Conservation (phyloP, 139 green algal genomes). For the Chlamydomonas incerta region DNA sequence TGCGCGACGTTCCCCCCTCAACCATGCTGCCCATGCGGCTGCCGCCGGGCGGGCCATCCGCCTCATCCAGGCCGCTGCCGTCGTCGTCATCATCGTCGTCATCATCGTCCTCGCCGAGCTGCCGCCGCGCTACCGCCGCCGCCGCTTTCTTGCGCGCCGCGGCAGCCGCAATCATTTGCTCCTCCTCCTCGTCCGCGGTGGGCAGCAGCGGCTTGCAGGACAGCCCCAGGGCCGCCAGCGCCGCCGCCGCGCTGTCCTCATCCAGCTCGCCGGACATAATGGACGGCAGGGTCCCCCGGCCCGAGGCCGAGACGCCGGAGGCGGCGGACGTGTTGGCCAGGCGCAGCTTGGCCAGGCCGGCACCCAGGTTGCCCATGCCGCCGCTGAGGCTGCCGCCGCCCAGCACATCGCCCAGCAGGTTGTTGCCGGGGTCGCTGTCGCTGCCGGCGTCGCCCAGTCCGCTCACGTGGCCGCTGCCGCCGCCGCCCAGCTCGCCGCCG, state of each 20-base stretch:
- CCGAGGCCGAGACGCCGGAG: not conserved
- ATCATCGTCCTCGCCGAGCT: not conserved
- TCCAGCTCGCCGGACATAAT: slow-evolving; percentile 24
- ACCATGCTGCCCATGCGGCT: not conserved
- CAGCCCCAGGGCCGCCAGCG: not conserved
- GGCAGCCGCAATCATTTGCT: not conserved
- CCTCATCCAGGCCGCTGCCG: not conserved
- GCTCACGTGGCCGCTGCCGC: not conserved
- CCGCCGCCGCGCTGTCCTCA: not conserved
- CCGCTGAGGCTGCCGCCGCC: not conserved
- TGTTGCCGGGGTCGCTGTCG: not conserved
- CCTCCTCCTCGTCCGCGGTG: slow-evolving; percentile 2
- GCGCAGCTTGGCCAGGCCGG: too few species aligned
- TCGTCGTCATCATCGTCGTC: not conserved
- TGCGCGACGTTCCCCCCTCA: not conserved
- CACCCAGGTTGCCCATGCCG: not conserved
- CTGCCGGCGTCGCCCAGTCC: not conserved
- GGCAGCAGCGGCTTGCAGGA: not conserved
- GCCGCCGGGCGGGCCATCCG: not conserved
- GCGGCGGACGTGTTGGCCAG: not conserved
- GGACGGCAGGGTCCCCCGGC: not conserved
- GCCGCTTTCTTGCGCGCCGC: not conserved
- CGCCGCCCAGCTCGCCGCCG: not conserved
- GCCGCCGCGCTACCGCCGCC: not conserved
- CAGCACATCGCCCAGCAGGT: not conserved